These are phyloP conservation scores for Escovopsis sp. DNA, from an alignment of 2,329 filamentous ascomycete species.

Conservation along the genomic window DNA sequence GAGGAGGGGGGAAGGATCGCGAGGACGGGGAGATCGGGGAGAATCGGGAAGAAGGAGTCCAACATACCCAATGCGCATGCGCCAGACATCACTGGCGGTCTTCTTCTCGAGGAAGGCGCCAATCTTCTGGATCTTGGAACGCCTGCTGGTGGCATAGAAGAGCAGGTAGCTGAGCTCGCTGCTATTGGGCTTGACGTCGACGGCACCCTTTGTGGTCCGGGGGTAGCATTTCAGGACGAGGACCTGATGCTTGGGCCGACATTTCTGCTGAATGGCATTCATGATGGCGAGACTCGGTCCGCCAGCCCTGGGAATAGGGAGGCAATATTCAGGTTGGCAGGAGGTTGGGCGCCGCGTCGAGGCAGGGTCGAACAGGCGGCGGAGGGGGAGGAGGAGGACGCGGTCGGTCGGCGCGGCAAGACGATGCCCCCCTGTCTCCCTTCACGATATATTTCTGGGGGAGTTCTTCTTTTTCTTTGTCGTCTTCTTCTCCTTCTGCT, in stretches of 20 bases:
- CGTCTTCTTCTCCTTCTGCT: background rate
- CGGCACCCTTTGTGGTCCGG: slow-evolving; percentile 74
- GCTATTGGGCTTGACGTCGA: slow-evolving; percentile 89
- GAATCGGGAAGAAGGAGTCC: background rate
- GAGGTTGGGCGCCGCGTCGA: background rate
- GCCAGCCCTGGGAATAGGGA: slow-evolving; percentile 1
- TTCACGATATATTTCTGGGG: background rate
- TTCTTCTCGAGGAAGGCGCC: slow-evolving; percentile 89
- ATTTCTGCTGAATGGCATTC: slow-evolving; percentile 51
- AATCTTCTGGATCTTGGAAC: slow-evolving; percentile 93
- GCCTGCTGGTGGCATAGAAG: slow-evolving; percentile 88
- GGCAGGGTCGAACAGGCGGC: background rate
- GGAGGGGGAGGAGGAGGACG: background rate
- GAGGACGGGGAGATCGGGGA: background rate
- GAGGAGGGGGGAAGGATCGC: no score
- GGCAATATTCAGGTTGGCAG: background rate
- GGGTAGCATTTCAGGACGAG: slow-evolving; percentile 94
- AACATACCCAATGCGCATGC: slow-evolving; percentile 65
- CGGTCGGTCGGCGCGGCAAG: background rate
- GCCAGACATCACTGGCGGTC: slow-evolving; percentile 81
- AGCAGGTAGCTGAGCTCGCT: slow-evolving; percentile 94
- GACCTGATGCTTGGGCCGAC: slow-evolving; percentile 91
- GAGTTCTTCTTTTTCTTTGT: background rate
- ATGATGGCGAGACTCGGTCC: slow-evolving; percentile 22
- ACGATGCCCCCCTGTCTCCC: background rate